Conservation (phyloP, 31 red algal genomes). For the Asparagopsis taxiformis region DNA sequence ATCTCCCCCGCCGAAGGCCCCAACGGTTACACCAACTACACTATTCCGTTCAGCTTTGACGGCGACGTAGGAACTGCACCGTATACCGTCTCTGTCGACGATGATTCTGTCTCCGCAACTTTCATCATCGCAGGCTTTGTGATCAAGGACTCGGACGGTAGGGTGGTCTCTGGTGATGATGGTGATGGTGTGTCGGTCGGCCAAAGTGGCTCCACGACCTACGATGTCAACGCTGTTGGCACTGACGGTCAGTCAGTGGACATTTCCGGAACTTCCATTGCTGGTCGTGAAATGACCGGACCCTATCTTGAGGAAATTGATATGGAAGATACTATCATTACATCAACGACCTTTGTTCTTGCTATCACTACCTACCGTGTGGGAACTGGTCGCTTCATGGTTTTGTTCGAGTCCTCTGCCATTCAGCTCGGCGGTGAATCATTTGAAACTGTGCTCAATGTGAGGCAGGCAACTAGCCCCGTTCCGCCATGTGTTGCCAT, state of each 20-base stretch:
- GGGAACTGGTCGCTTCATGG: background rate
- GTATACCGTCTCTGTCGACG: background rate
- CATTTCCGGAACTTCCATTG: background rate
- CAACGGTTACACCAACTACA: conserved; percentile 2
- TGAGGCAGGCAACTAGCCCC: background rate
- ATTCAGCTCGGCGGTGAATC: conserved; percentile 19
- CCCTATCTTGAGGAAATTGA: background rate
- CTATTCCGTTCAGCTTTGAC: conserved; percentile 6
- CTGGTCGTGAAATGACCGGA: background rate
- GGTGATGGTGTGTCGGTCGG: background rate
- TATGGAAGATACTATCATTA: background rate
- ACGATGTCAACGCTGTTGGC: background rate
- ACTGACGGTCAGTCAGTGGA: background rate
- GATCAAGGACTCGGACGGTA: background rate
- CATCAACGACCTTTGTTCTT: conserved; percentile 1
- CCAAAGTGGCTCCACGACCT: background rate
- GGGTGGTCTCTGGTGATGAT: background rate
- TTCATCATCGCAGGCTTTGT: background rate
- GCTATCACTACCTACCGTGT: conserved; percentile 3
- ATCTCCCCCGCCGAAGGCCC: background rate
- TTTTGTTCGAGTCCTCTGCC: conserved; percentile 5
- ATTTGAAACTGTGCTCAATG: conserved; percentile 3
- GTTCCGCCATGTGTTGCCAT: conserved; percentile 3
- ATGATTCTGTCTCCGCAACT: background rate
- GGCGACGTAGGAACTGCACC: conserved; percentile 1